Percentiles rank a stretch among this genome's conserved stretches.
phyloP scores from a whole-genome alignment of 305 asterid species.

The Salvia sclarea region DNA sequence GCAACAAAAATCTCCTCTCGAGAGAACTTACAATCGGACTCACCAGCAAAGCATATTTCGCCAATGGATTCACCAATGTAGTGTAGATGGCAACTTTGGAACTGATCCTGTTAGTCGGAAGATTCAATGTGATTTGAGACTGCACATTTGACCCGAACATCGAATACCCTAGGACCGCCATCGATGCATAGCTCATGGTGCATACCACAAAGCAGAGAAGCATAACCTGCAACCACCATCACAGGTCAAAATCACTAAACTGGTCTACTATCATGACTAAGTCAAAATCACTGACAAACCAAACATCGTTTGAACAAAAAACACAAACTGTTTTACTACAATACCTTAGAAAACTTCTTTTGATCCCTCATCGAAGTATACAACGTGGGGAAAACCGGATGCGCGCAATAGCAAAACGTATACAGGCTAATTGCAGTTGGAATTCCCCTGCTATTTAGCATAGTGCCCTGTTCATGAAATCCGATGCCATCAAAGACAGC shows the following conservation, averaged over 20 bases:
- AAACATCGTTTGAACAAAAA: not conserved
- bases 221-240: constrained; percentile 42
- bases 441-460: no score
- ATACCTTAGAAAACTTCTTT: constrained; percentile 65
- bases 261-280: no score
- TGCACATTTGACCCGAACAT: constrained; percentile 51
- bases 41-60: constrained; percentile 54
- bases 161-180: constrained; percentile 50
- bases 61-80: constrained; percentile 53
- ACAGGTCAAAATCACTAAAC: not conserved
- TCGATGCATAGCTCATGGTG: constrained; percentile 34
- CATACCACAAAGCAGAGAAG: constrained; percentile 40
- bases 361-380: constrained; percentile 66
- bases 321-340: not conserved
- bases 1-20: constrained; percentile 33
- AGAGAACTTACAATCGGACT: constrained; percentile 44
- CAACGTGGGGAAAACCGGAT: constrained; percentile 69
- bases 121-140: constrained; percentile 59
- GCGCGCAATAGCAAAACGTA: constrained; percentile 73
- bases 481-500: constrained; percentile 62
- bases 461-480: constrained; percentile 53
- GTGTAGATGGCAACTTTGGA: constrained; percentile 57
- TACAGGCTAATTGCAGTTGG: no score
- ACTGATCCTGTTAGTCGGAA: constrained; percentile 34
- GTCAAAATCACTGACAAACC: not conserved